phyloP scores from a whole-genome alignment of 805 yeast species.

The Cyberlindnera xishuangbannaensis region DNA sequence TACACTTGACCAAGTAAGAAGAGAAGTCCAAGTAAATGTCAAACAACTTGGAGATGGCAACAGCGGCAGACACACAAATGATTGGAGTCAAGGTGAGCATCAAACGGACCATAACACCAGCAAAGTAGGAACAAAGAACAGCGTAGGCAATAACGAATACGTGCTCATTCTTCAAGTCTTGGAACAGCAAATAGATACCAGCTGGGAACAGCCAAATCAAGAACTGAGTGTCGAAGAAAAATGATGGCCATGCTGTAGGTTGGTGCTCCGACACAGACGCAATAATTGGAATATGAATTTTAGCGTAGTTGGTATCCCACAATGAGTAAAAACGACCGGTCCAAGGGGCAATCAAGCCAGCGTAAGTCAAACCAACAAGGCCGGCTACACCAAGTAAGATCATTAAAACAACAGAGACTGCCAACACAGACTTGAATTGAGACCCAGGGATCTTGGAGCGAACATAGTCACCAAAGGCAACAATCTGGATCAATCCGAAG shows the following conservation, averaged over 20 bases:
- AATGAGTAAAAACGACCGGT: constrained; percentile 97
- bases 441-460: constrained; percentile 64
- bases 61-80: constrained; percentile 88
- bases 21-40: constrained; percentile 74
- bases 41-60: constrained; percentile 78
- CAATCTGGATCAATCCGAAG: constrained; percentile 89
- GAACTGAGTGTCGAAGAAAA: constrained; percentile 89
- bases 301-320: constrained; percentile 98
- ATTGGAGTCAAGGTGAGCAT: constrained; percentile 96
- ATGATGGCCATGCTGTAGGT: constrained; percentile 99
- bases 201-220: constrained; percentile 98
- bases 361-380: constrained; percentile 72
- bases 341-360: constrained; percentile 98
- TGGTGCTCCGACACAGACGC: constrained; percentile 99
- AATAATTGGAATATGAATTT: constrained; percentile 95
- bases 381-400: constrained; percentile 62
- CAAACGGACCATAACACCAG: constrained; percentile 98
- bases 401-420: constrained; percentile 52
- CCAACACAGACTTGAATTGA: constrained; percentile 66
- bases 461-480: constrained; percentile 78
- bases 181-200: constrained; percentile 86
- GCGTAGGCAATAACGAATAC: constrained; percentile 88
- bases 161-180: constrained; percentile 86
- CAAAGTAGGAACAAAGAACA: constrained; percentile 93
- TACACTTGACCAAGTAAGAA: constrained; percentile 18